phyloP scores from a whole-genome alignment of 2,329 filamentous ascomycete species.

The Microcyclospora tardicrescens region DNA sequence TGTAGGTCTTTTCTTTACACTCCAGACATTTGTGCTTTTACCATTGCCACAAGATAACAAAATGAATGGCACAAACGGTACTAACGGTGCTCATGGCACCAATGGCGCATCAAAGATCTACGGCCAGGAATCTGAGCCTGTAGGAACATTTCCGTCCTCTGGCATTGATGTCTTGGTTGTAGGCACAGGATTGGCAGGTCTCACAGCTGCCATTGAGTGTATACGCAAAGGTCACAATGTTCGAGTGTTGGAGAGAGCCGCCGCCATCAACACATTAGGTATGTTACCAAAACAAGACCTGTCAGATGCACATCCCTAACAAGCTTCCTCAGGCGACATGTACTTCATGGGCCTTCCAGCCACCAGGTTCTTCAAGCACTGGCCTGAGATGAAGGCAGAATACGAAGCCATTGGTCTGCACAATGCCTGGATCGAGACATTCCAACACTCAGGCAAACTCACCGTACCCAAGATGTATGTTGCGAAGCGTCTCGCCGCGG shows the following conservation, averaged over 20 bases:
- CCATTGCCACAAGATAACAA: too few species aligned
- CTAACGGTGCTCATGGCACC: too few species aligned
- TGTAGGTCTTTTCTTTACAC: too few species aligned
- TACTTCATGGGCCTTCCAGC: constrained; percentile 47
- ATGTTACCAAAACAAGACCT: constrained; percentile 8
- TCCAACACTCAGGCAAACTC: constrained; percentile 39
- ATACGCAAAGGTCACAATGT: constrained; percentile 22
- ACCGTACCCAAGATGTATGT: constrained; percentile 38
- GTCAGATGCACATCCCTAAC: background rate
- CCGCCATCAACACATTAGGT: constrained; percentile 41
- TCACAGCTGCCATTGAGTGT: constrained; percentile 20
- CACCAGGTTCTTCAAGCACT: constrained; percentile 42
- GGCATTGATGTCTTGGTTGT: constrained; percentile 22
- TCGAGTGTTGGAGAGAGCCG: constrained; percentile 24
- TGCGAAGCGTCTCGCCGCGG: constrained; percentile 35
- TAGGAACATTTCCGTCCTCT: constrained; percentile 37
- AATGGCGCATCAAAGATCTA: constrained; percentile 3
- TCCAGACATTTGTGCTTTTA: too few species aligned
- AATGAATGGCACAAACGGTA: too few species aligned
- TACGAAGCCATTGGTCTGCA: constrained; percentile 41
- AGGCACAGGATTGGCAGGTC: constrained; percentile 19
- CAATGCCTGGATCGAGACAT: constrained; percentile 43
- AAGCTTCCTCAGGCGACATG: constrained; percentile 37
- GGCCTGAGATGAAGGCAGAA: constrained; percentile 39
- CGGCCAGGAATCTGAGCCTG: constrained; percentile 28